Percentiles rank a stretch among this genome's conserved stretches.
Evolutionary conservation across 2,329 filamentous ascomycete genomes (phyloP).

Genomic region (Nemania serpens): DNA sequence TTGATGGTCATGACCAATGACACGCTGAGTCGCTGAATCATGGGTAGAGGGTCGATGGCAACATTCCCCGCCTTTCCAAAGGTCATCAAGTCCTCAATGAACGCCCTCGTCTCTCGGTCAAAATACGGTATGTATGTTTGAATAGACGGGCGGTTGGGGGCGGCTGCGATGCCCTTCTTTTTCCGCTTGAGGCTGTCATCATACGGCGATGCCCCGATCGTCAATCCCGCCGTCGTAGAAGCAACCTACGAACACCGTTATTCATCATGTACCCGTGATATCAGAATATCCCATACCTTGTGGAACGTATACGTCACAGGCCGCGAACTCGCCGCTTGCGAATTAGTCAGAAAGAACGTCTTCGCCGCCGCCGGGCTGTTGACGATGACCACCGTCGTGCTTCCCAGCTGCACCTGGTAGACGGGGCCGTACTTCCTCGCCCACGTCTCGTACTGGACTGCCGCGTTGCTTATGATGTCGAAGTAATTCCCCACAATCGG

Average conservation of each 20-base stretch:
- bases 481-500: slow-evolving; percentile 65
- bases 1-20: slow-evolving; percentile 77
- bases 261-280: background rate
- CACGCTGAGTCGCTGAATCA: slow-evolving; percentile 76
- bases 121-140: slow-evolving; percentile 83
- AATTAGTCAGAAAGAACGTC: slow-evolving; percentile 77
- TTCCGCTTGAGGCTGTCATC: slow-evolving; percentile 79
- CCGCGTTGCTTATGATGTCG: slow-evolving; percentile 62
- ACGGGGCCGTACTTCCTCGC: slow-evolving; percentile 66
- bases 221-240: slow-evolving; percentile 77
- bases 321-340: slow-evolving; percentile 76
- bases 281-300: slow-evolving; percentile 54
- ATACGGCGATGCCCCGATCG: slow-evolving; percentile 83
- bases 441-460: slow-evolving; percentile 56
- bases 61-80: slow-evolving; percentile 65
- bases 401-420: slow-evolving; percentile 71
- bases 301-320: slow-evolving; percentile 83
- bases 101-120: slow-evolving; percentile 73
- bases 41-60: slow-evolving; percentile 72
- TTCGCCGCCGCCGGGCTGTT: slow-evolving; percentile 78
- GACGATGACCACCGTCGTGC: slow-evolving; percentile 74
- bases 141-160: slow-evolving; percentile 75
- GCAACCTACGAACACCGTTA: slow-evolving; percentile 47
- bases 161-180: slow-evolving; percentile 78
- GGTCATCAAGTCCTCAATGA: slow-evolving; percentile 71